Percentiles rank a stretch among this genome's conserved stretches.
Conservation (phyloP, 495 filamentous ascomycete species). For the Parathielavia appendiculata region DNA sequence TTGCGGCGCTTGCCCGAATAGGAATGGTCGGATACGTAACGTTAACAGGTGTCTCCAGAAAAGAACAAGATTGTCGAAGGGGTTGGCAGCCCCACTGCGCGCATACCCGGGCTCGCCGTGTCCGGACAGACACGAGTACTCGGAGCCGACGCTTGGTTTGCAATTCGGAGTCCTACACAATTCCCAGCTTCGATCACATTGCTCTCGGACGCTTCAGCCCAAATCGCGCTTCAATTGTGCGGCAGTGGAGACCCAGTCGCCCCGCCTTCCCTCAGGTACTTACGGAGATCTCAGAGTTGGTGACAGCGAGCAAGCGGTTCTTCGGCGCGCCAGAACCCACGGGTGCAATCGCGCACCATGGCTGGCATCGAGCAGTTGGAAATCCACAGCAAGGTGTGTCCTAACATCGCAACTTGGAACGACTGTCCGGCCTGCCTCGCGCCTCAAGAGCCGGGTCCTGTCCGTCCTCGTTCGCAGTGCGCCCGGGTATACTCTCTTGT, state of each 20-base stretch:
- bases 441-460: background rate
- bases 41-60: too few relatives aligned
- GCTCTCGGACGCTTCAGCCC: too few relatives aligned
- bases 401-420: too few relatives aligned
- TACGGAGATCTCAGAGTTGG: too few relatives aligned
- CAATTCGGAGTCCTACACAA: too few relatives aligned
- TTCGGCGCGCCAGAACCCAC: slow-evolving; percentile 8
- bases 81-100: slow-evolving; percentile 3
- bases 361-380: slow-evolving; percentile 96
- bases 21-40: too few relatives aligned
- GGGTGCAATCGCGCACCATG: slow-evolving; percentile 46
- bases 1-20: too few relatives aligned
- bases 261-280: too few relatives aligned
- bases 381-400: slow-evolving; percentile 88
- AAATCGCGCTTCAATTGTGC: too few relatives aligned
- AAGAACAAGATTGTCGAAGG: slow-evolving; percentile 5
- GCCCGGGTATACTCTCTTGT: background rate
- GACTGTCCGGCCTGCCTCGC: slow-evolving; percentile 1
- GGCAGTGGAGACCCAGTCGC: background rate
- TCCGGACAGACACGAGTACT: too few relatives aligned
- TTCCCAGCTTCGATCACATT: background rate
- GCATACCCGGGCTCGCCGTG: background rate
- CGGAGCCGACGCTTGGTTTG: too few relatives aligned
- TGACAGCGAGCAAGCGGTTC: background rate
- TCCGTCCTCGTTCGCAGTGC: background rate